Evolutionary conservation across 306 rosid genomes (phyloP), one percentile per base, ranked within the genome.

Genomic region (Quercus cerris): DNA sequence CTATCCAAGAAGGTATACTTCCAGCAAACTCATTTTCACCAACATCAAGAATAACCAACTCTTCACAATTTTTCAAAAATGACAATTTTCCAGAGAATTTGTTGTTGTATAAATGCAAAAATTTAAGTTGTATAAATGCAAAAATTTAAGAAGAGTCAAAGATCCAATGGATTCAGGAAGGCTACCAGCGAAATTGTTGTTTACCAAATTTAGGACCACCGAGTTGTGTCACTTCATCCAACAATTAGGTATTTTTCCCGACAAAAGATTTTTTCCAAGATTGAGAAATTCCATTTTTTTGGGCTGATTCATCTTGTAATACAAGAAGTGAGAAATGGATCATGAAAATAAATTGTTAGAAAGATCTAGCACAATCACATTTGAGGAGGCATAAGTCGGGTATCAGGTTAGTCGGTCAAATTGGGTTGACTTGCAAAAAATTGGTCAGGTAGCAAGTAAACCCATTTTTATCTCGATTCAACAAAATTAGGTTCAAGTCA

Each of bases 141-240:
- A 22, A 22, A 22, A 22, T 22, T 22, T 22, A 22, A 22, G 78
- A 22, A 12, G 6, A 1, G 4, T 3, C 30, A 80, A 74, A 33
- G 71, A 80, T 12, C 82, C 82, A 15, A 80, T 77, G 25, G 84
- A 80, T 67, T 6, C 23, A 14, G 84, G 87, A 66, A 84, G 46
- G 28, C 73, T 17, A 22, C 86, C 83, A 63, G 49, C 56, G 8
- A 78, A 6, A 13, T 75, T 63, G 19, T 81, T 85, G 35, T 49
- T 62, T 3, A n/a, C 81, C 75, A 81, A 71, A 2, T 78, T 57
- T 2, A 35, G 0, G n/a, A 27, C 77, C 51, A 4, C 17, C 15
- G 1, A 22, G 46, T 1, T 6, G 56, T 9, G n/a, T 13, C 23
- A 31, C 35, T 31, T 31, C 35, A 31, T 31, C 6, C 1, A 4